Evolutionary conservation across 768 basidiomycete species (phyloP), one percentile per base, ranked within the genome.

Genomic region (Rhodotorula toruloides): DNA sequence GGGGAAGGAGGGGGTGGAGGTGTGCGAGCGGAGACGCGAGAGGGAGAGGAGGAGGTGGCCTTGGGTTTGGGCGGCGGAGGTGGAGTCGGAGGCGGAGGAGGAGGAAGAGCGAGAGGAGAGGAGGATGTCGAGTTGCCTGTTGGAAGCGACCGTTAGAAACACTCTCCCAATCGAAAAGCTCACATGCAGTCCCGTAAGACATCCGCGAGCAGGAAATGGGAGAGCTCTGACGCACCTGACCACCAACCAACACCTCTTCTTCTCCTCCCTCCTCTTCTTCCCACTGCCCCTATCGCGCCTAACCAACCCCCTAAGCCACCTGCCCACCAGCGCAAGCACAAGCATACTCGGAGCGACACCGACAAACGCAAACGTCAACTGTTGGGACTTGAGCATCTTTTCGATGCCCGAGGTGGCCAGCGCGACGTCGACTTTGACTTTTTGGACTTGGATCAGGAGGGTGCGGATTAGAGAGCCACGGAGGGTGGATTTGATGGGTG

Each of bases 391-490:
- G 55, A 98, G 85, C 60, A 98, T 81, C 74, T 88, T 91, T 77
- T 97, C 94, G 71, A 98, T 92, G 11, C 93, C 93, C 14, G 85
- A 81, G 47, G 97, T 81, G 0, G 92, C 87, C 77, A 93, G 86
- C 68, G 93, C 89, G 58, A 96, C 85, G 77, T 97, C 94, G 64
- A 93, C 90, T 81, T 97, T 98, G 63, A 91, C 88, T 77, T 97
- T 98, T 72, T 98, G 94, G 0, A 97, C 83, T 75, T 97, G 94
- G 37, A 99, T 87, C 69, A 98, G 86, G 53, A 91, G 79, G 2
- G 89, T 86, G 36, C 94, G 83, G 25, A 97, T 79, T 13, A 98
- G 80, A 21, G 86, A 87, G 7, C 94, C 94, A 11, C 82, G 79
- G 8, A 97, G 66, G 10, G 86, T 89, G 27, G 89, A 91, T 72